Conservation (phyloP, 768 basidiomycete species). For the Mycena galopus region DNA sequence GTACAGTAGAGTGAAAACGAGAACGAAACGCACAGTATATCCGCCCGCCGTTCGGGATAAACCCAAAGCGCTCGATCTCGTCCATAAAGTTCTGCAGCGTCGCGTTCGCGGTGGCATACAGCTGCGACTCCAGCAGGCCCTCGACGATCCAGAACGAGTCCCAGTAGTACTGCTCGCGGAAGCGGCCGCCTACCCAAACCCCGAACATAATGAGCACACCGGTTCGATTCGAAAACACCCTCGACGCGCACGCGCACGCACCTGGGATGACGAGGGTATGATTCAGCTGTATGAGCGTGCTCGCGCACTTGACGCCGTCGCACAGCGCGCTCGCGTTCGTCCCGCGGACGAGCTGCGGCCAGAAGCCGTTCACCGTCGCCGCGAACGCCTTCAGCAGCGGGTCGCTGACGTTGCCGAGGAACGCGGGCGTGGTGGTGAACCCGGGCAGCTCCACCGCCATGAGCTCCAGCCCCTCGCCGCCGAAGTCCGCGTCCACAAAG, state of each 20-base stretch:
- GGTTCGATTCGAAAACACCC: no score
- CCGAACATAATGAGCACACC: not conserved
- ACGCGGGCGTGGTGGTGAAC: constrained; percentile 74
- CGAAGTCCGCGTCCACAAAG: constrained; percentile 83
- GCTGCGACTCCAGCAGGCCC: constrained; percentile 85
- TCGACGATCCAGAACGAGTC: constrained; percentile 89
- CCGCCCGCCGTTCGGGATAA: constrained; percentile 94
- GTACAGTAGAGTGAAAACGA: not conserved
- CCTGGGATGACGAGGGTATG: constrained; percentile 94
- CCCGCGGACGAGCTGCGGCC: constrained; percentile 81
- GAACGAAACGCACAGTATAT: constrained; percentile 75
- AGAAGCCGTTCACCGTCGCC: constrained; percentile 86
- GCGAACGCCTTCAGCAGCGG: constrained; percentile 79
- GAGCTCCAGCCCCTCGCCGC: constrained; percentile 89
- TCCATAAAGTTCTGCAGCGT: constrained; percentile 97
- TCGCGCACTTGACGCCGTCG: constrained; percentile 73
- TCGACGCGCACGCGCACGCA: constrained; percentile 48
- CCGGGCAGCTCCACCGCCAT: constrained; percentile 69
- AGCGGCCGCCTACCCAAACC: constrained; percentile 66
- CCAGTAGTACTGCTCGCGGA: constrained; percentile 85
- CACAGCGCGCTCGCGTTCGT: constrained; percentile 80
- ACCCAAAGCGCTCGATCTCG: constrained; percentile 84
- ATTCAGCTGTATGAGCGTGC: constrained; percentile 90
- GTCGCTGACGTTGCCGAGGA: constrained; percentile 79
- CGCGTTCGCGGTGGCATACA: constrained; percentile 78